Evolutionary conservation across 371 early-diverging fungal species (phyloP).

Genomic region (Dichotomocladium elegans): DNA sequence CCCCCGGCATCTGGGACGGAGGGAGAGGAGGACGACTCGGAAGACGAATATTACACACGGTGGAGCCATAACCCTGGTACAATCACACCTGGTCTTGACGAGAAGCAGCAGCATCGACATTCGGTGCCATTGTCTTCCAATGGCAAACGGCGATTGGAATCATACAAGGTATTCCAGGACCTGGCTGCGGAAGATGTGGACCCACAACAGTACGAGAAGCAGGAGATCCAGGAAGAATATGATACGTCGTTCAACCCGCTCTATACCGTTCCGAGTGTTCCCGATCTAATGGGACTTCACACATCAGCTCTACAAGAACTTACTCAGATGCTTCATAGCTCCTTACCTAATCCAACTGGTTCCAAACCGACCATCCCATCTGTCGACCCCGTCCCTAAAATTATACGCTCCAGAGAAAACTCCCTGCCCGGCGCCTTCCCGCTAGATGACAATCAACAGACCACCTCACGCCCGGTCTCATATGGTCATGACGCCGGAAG

Average conservation of each 20-base stretch:
- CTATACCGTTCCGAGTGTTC: constrained; percentile 49
- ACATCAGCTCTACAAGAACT: constrained; percentile 37
- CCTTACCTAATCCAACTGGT: constrained; percentile 16
- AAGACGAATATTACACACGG: constrained; percentile 38
- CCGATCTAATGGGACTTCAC: constrained; percentile 44
- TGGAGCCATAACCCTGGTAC: constrained; percentile 43
- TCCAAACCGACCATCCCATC: background rate
- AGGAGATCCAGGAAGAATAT: constrained; percentile 46
- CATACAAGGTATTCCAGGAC: constrained; percentile 6
- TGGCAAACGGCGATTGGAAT: constrained; percentile 3
- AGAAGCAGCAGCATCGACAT: constrained; percentile 1
- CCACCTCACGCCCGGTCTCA: constrained; percentile 5
- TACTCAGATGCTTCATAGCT: constrained; percentile 32
- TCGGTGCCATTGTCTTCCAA: too few relatives aligned
- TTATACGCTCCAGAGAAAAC: constrained; percentile 10
- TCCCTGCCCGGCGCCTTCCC: constrained; percentile 37
- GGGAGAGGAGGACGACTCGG: constrained; percentile 13
- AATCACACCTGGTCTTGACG: constrained; percentile 30
- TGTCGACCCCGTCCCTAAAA: constrained; percentile 33
- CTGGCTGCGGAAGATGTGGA: constrained; percentile 5
- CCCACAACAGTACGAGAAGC: constrained; percentile 12
- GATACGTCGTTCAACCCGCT: constrained; percentile 47
- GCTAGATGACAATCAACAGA: constrained; percentile 1
- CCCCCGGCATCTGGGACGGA: too few relatives aligned
- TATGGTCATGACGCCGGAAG: constrained; percentile 22